These are phyloP conservation scores for Fusarium tricinctum DNA, from an alignment of 2,329 filamentous ascomycete species.

Conservation along the genomic window DNA sequence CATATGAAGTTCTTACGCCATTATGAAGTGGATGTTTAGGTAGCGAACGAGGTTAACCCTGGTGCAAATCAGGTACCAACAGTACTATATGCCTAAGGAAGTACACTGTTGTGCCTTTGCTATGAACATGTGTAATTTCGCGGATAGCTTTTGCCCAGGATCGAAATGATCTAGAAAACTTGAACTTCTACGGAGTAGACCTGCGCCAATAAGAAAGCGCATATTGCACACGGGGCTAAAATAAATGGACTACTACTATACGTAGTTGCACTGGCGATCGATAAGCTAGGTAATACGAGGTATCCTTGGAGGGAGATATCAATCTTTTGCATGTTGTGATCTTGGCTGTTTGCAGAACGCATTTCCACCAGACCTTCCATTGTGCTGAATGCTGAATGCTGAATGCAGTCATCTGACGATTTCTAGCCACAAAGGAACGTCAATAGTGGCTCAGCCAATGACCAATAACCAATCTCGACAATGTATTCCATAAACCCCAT, in stretches of 20 bases:
- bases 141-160: background rate
- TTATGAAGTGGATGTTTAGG: background rate
- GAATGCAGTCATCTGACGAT: conserved; percentile 9
- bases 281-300: background rate
- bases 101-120: no score
- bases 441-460: conserved; percentile 27
- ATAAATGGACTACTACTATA: conserved; percentile 14
- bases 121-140: background rate
- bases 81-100: no score
- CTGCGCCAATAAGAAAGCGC: conserved; percentile 28
- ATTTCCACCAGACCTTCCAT: conserved; percentile 7
- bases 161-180: conserved; percentile 1
- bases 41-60: conserved; percentile 17
- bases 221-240: conserved; percentile 31
- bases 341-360: background rate
- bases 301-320: background rate
- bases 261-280: conserved; percentile 20
- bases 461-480: conserved; percentile 11
- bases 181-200: background rate
- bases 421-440: conserved; percentile 14
- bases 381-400: no score
- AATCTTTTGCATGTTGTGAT: conserved; percentile 8
- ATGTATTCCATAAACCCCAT: conserved; percentile 4
- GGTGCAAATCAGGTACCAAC: conserved; percentile 3
- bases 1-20: conserved; percentile 6